Percentiles rank a stretch among this genome's conserved stretches.
Conservation (phyloP, 495 filamentous ascomycete genomes). For the Aspergillus kassunensis region DNA sequence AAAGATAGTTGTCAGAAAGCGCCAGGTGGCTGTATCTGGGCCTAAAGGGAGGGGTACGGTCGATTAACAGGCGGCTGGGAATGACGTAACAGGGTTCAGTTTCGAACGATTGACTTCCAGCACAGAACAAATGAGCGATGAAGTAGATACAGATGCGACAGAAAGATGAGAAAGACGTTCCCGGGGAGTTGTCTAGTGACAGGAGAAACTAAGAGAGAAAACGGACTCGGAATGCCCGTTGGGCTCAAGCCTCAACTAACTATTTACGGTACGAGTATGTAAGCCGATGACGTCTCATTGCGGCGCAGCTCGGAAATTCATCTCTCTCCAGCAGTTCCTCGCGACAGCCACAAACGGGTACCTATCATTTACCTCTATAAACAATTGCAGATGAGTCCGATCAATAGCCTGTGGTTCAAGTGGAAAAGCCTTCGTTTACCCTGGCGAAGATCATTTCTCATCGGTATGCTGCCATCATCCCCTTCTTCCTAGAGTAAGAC, state of each 20-base stretch:
- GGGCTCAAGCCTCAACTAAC: too few relatives aligned
- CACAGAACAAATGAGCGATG: not conserved
- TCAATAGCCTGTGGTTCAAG: conserved; percentile 66
- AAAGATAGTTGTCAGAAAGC: not conserved
- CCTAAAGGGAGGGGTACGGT: conserved; percentile 9
- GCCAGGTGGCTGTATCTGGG: not conserved
- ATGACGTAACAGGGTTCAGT: conserved; percentile 7
- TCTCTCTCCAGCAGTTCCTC: not conserved
- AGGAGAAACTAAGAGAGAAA: not conserved
- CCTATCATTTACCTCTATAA: too few relatives aligned
- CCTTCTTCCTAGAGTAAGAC: too few relatives aligned
- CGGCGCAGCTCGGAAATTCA: conserved; percentile 4
- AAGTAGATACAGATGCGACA: not conserved
- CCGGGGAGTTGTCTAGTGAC: too few relatives aligned
- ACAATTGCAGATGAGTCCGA: conserved; percentile 31
- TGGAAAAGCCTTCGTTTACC: conserved; percentile 84
- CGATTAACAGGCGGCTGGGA: conserved; percentile 4
- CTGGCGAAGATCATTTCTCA: conserved; percentile 78
- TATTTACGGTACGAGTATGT: conserved; percentile 8
- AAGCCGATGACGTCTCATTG: conserved; percentile 12
- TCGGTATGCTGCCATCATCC: conserved; percentile 70
- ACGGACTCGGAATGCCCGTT: not conserved
- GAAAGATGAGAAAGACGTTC: not conserved
- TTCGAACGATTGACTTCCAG: not conserved
- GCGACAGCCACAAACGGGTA: too few relatives aligned